phyloP scores from a whole-genome alignment of 257 asterid genomes.

The Ehretia macrophylla region DNA sequence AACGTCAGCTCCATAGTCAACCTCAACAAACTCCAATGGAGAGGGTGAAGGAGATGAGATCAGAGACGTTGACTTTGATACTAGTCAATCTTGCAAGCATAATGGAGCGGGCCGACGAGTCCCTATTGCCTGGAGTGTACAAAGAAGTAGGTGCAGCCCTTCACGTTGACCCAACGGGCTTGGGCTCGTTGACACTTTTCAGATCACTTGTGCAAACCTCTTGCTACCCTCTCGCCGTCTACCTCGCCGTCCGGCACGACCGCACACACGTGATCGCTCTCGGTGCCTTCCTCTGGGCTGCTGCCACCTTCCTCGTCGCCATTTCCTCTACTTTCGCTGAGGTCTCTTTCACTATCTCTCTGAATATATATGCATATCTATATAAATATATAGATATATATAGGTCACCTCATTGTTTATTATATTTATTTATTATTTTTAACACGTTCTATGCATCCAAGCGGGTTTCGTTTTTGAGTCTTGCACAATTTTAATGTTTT shows the following conservation, averaged over 20 bases:
- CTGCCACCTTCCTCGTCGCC: conserved; percentile 47
- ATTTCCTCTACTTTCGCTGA: conserved; percentile 62
- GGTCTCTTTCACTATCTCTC: too few relatives aligned
- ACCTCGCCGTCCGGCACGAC: conserved; percentile 66
- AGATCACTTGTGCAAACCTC: conserved; percentile 74
- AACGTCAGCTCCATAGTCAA: too few relatives aligned
- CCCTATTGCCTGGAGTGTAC: conserved; percentile 78
- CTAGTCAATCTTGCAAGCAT: conserved; percentile 78
- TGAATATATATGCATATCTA: too few relatives aligned
- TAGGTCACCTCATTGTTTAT: too few relatives aligned
- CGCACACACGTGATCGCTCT: conserved; percentile 65
- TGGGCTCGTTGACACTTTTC: conserved; percentile 71
- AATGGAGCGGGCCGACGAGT: conserved; percentile 88
- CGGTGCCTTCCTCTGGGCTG: conserved; percentile 93
- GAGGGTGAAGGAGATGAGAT: conserved; percentile 24
- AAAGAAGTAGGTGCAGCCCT: conserved; percentile 78
- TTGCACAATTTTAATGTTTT: too few relatives aligned
- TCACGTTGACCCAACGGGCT: conserved; percentile 82
- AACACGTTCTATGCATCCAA: too few relatives aligned
- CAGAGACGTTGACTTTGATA: conserved; percentile 55
- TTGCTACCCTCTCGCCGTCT: conserved; percentile 87
- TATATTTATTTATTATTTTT: too few relatives aligned
- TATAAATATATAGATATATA: too few relatives aligned
- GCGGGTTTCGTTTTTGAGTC: too few relatives aligned
- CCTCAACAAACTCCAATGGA: too few relatives aligned